Percentiles rank a stretch among this genome's conserved stretches.
Conservation (phyloP, 75 land plant species). For the Chamaecyparis obtusa region DNA sequence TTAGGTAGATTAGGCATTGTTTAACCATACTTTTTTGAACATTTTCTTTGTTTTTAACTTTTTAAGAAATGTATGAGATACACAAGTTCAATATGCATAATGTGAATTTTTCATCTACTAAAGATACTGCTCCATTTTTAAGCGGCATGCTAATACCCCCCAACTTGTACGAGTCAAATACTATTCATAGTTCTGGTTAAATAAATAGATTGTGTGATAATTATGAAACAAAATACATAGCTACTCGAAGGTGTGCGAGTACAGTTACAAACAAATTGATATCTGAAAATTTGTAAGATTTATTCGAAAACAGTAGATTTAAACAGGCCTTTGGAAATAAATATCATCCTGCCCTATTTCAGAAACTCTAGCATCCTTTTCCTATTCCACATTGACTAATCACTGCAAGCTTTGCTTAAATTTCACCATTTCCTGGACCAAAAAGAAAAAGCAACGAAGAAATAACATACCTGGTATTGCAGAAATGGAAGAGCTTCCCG, state of each 20-base stretch:
- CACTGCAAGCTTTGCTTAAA: too few species aligned
- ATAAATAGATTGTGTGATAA: not conserved
- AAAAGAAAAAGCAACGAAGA: too few species aligned
- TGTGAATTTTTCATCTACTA: not conserved
- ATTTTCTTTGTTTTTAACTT: not conserved
- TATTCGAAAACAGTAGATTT: too few species aligned
- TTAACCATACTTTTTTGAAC: not conserved
- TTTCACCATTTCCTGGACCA: too few species aligned
- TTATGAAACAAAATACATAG: not conserved
- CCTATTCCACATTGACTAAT: too few species aligned
- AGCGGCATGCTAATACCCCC: not conserved
- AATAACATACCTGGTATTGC: constrained; percentile 11
- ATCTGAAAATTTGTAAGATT: too few species aligned
- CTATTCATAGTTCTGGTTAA: not conserved
- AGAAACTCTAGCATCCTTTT: too few species aligned
- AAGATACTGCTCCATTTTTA: not conserved
- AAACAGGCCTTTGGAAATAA: too few species aligned
- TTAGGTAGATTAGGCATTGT: not conserved
- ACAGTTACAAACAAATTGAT: too few species aligned
- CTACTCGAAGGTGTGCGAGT: too few species aligned
- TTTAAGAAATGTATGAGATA: not conserved
- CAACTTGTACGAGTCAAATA: not conserved
- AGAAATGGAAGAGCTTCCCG: constrained; percentile 40
- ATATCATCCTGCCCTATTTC: too few species aligned
- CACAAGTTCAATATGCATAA: not conserved